Evolutionary conservation across 495 filamentous ascomycete genomes (phyloP), one percentile per base, ranked within the genome.

Genomic region (Penicillium antarcticum): DNA sequence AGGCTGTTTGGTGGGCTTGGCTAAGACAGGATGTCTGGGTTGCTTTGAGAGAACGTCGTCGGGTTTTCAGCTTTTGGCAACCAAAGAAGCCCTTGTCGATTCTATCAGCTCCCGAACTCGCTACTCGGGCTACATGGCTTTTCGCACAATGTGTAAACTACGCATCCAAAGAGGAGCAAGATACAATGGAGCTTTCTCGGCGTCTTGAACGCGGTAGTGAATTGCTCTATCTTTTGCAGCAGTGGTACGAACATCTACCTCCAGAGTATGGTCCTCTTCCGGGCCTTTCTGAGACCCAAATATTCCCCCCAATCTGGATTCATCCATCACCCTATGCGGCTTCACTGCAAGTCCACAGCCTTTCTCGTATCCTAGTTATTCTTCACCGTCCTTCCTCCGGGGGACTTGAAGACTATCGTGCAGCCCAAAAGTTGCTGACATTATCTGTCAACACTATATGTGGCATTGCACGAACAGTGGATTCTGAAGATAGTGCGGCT

Each of bases 291-390:
- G 41, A 39, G 4, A 38, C 43, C 0, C 48, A 55, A 13, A 59
- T 53, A 9, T 69, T 65, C 42, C 61, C 66, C 2, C 55, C 61
- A 6, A 63, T 69, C 17, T 69, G 66, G 66, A 43, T 69, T 16
- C 48, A 69, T 35, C 66, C 66, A 11, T 50, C 63, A 3, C 24
- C 51, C 2, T 62, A 61, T 32, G 66, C 61, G 8, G 63, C 57
- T 1, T 61, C 63, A 0, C 42, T 69, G 21, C 66, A 69, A 36
- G 26, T 65, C 1, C 58, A 69, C 19, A 65, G 64, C 31, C 50
- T 69, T 26, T 59, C 66, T 11, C 51, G 62, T 11, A 55, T 67
- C 16, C 19, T 67, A 1, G 63, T 67, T 0, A 54, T 65, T 16
- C 45, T 67, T 26, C 57, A 69, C 39, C 55, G 64, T 1, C 66